Evolutionary conservation across 192 early-diverging fungal genomes (phyloP).

Genomic region (Umbelopsis isabellina): DNA sequence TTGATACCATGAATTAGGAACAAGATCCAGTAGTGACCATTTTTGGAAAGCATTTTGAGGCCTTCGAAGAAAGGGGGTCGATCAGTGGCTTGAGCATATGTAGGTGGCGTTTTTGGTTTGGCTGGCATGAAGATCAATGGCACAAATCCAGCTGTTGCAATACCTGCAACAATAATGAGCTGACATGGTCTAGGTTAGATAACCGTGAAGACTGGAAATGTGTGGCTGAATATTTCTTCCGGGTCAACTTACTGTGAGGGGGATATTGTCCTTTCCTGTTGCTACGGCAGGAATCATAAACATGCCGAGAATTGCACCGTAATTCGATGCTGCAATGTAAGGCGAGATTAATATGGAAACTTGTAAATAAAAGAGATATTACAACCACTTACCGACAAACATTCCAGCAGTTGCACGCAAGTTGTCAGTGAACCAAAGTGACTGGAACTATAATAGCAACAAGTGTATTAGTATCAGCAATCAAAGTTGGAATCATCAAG

Average conservation of each 20-base stretch:
- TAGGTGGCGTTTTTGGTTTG: constrained; percentile 31
- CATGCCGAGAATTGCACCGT: constrained; percentile 38
- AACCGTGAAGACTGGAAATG: neutral
- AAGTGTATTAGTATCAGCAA: neutral
- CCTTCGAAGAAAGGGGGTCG: constrained; percentile 27
- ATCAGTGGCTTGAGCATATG: neutral
- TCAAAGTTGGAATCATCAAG: neutral
- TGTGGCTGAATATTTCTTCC: no score
- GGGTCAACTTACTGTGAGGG: constrained; percentile 30
- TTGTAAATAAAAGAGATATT: neutral
- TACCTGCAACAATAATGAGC: constrained; percentile 25
- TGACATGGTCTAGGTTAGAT: neutral
- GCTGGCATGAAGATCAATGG: constrained; percentile 32
- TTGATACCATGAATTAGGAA: constrained; percentile 38
- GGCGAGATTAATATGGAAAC: neutral
- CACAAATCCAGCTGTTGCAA: constrained; percentile 22
- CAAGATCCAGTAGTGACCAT: constrained; percentile 34
- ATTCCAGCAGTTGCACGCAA: constrained; percentile 25
- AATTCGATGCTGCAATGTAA: constrained; percentile 31
- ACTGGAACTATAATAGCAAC: constrained; percentile 25
- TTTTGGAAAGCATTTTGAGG: constrained; percentile 29
- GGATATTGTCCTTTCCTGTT: constrained; percentile 22
- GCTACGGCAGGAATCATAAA: constrained; percentile 34
- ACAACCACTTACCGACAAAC: neutral
- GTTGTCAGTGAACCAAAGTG: constrained; percentile 24